Evolutionary conservation across 2,329 filamentous ascomycete species (phyloP).

Genomic region (Xenosphaeropsis pyriputrescens): DNA sequence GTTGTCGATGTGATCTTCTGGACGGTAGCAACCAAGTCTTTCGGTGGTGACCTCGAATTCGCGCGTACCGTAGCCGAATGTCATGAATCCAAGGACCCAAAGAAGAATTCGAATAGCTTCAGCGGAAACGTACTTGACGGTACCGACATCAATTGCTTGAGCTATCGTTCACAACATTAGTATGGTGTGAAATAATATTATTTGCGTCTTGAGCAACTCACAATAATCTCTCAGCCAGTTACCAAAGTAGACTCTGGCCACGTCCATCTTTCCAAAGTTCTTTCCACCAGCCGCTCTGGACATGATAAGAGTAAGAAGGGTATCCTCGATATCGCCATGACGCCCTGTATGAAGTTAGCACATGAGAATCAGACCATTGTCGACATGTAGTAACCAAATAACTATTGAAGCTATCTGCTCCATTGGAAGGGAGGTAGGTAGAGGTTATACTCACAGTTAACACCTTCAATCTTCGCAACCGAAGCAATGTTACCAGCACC

Average conservation of each 20-base stretch:
- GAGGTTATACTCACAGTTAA: constrained; percentile 48
- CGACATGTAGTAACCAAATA: too few species aligned
- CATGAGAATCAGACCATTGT: too few species aligned
- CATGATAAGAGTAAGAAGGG: constrained; percentile 56
- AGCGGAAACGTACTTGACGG: constrained; percentile 77
- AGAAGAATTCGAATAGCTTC: constrained; percentile 84
- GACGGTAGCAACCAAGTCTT: constrained; percentile 66
- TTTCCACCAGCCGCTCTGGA: constrained; percentile 50
- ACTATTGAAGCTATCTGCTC: too few species aligned
- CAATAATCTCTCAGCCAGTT: constrained; percentile 91
- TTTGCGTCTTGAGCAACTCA: constrained; percentile 4
- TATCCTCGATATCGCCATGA: constrained; percentile 88
- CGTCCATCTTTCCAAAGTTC: constrained; percentile 78
- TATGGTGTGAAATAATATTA: neutral
- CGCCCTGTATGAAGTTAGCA: constrained; percentile 35
- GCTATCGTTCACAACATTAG: constrained; percentile 17
- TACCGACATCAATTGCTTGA: constrained; percentile 86
- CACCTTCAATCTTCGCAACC: constrained; percentile 65
- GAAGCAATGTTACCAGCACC: constrained; percentile 82
- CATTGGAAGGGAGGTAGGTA: neutral
- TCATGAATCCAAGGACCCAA: constrained; percentile 82
- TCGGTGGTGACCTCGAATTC: constrained; percentile 78
- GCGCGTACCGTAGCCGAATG: constrained; percentile 66
- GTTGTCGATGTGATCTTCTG: constrained; percentile 72
- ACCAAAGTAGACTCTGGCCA: constrained; percentile 87